Conservation (phyloP, 164 flowering plant genomes). For the Nelumbo lutea region DNA sequence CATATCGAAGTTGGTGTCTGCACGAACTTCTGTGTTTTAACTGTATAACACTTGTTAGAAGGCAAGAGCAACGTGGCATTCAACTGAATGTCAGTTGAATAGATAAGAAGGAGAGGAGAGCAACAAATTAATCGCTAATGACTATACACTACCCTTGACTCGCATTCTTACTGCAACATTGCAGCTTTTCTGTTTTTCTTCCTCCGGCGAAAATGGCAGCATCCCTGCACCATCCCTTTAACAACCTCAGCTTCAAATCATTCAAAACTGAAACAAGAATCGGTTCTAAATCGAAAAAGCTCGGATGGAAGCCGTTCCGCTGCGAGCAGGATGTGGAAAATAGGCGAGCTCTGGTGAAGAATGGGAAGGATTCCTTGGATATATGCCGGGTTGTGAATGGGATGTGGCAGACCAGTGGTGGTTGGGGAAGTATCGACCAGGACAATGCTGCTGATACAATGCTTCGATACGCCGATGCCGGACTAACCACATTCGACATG, state of each 20-base stretch:
- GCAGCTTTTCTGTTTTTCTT: not conserved
- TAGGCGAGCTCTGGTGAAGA: constrained; percentile 35
- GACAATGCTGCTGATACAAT: constrained; percentile 60
- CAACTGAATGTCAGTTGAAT: not conserved
- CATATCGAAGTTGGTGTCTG: too few species aligned
- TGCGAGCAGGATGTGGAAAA: constrained; percentile 33
- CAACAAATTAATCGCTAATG: not conserved
- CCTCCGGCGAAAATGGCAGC: constrained; percentile 25
- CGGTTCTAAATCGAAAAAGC: not conserved
- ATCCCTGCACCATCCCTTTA: constrained; percentile 17
- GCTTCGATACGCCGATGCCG: constrained; percentile 66
- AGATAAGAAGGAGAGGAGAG: too few species aligned
- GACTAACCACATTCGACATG: constrained; percentile 69
- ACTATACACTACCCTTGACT: not conserved
- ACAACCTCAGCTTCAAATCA: constrained; percentile 20
- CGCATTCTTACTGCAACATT: too few species aligned
- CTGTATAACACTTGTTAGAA: too few species aligned
- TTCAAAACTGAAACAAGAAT: constrained; percentile 9
- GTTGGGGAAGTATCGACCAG: constrained; percentile 62
- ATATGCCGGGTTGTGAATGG: constrained; percentile 73
- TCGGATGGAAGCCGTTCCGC: constrained; percentile 9
- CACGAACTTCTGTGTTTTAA: too few species aligned
- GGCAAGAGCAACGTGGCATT: not conserved
- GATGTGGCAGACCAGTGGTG: constrained; percentile 85
- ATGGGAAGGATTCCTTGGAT: constrained; percentile 53